Percentiles rank a stretch among this genome's conserved stretches.
phyloP scores from a whole-genome alignment of 768 basidiomycete species.

The Mycena latifolia region DNA sequence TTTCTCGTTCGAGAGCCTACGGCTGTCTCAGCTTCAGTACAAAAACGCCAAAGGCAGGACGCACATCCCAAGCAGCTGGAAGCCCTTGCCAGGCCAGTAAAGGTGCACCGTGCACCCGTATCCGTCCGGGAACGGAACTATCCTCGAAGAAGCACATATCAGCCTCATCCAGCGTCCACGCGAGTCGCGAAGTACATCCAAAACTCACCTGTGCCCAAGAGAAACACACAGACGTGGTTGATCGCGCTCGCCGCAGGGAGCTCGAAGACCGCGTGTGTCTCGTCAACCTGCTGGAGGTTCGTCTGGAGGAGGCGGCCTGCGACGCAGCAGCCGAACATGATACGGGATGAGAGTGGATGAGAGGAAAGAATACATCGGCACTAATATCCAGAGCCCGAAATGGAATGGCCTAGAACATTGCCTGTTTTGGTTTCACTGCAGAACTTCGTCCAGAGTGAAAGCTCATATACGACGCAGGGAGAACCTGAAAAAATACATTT shows the following conservation, averaged over 20 bases:
- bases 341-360: slow-evolving; percentile 5
- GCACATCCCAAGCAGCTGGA: slow-evolving; percentile 88
- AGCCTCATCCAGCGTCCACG: slow-evolving; percentile 12
- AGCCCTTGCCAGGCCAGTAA: slow-evolving; percentile 89
- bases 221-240: slow-evolving; percentile 89
- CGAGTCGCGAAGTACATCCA: too few relatives aligned
- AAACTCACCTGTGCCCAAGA: slow-evolving; percentile 78
- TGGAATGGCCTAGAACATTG: not conserved
- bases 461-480: too few relatives aligned
- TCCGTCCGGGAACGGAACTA: slow-evolving; percentile 86
- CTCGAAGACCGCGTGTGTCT: slow-evolving; percentile 86
- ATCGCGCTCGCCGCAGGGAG: slow-evolving; percentile 77
- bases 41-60: slow-evolving; percentile 41
- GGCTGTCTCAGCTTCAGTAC: too few relatives aligned
- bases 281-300: slow-evolving; percentile 84
- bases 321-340: slow-evolving; percentile 85
- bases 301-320: slow-evolving; percentile 86
- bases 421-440: too few relatives aligned
- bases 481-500: too few relatives aligned
- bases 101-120: slow-evolving; percentile 90
- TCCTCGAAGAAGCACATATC: not conserved
- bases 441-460: too few relatives aligned
- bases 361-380: not conserved
- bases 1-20: slow-evolving; percentile 90
- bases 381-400: not conserved